phyloP scores from a whole-genome alignment of 305 asterid genomes.

The Stenogyne calaminthoides region DNA sequence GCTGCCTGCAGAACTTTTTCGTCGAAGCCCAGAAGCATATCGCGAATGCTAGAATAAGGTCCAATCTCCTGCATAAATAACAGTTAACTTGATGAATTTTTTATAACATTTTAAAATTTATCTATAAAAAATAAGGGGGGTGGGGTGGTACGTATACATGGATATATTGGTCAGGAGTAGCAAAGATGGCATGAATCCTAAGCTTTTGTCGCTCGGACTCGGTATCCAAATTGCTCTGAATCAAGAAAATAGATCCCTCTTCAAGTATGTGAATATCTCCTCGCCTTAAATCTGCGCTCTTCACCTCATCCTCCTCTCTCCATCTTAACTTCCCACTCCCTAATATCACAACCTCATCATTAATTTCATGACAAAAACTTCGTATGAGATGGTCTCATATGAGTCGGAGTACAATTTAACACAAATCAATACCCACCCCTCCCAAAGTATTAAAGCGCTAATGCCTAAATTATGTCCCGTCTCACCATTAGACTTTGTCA shows the following conservation, averaged over 20 bases:
- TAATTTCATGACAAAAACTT: too few relatives aligned
- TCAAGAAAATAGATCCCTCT: conserved; percentile 63
- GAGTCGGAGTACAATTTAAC: too few relatives aligned
- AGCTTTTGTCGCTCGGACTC: conserved; percentile 50
- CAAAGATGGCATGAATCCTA: conserved; percentile 66
- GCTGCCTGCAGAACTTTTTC: conserved; percentile 62
- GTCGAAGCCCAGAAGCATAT: conserved; percentile 77
- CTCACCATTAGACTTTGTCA: too few relatives aligned
- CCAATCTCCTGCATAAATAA: conserved; percentile 41
- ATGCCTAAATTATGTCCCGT: too few relatives aligned
- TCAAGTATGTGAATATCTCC: conserved; percentile 69
- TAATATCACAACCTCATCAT: conserved; percentile 15
- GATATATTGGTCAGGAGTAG: conserved; percentile 38
- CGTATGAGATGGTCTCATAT: too few relatives aligned
- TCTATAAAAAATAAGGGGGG: background rate
- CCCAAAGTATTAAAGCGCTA: too few relatives aligned
- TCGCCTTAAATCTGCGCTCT: conserved; percentile 36
- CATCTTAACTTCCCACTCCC: conserved; percentile 80
- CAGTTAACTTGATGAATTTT: background rate
- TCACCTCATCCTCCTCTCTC: conserved; percentile 50
- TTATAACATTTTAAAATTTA: background rate
- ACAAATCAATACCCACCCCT: too few relatives aligned
- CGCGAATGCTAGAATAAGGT: conserved; percentile 68
- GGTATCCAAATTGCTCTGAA: conserved; percentile 63
- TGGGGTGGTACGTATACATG: conserved; percentile 33